phyloP scores from a whole-genome alignment of 331 rosid species.

The Cydonia oblonga region DNA sequence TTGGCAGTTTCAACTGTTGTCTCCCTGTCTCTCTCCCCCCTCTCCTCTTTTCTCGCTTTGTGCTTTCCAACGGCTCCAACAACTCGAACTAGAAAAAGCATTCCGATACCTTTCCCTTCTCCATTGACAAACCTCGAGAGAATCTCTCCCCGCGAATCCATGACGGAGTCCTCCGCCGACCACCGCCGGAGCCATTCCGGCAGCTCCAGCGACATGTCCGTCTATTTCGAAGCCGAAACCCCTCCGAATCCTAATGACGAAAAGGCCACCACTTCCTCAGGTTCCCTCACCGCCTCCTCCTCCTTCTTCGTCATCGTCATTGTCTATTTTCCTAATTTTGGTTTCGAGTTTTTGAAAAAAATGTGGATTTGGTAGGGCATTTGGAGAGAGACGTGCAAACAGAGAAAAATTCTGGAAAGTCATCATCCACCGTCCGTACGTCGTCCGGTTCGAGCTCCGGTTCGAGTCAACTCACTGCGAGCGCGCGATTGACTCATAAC shows the following conservation, averaged over 20 bases:
- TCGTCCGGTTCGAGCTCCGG: conserved; percentile 14
- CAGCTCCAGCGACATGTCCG: conserved; percentile 35
- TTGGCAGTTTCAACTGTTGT: not conserved
- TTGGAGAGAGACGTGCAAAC: conserved; percentile 19
- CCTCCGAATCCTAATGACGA: not conserved
- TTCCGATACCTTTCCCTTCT: not conserved
- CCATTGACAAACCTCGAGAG: not conserved
- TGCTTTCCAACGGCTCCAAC: not conserved
- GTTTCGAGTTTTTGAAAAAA: not conserved
- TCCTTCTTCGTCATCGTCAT: not conserved
- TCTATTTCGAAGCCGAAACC: conserved; percentile 26
- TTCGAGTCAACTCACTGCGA: conserved; percentile 4
- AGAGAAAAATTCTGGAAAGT: conserved; percentile 5
- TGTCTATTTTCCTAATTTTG: not conserved
- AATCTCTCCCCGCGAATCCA: not conserved
- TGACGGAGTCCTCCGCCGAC: conserved; percentile 17
- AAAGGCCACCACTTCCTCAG: conserved; percentile 29
- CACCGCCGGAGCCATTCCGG: conserved; percentile 20
- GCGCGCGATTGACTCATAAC: conserved; percentile 12
- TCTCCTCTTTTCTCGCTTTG: not conserved
- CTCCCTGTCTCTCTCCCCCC: not conserved
- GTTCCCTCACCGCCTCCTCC: not conserved
- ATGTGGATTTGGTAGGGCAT: conserved; percentile 21
- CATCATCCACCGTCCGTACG: conserved; percentile 1
- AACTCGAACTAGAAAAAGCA: not conserved